phyloP scores from a whole-genome alignment of 495 filamentous ascomycete species.

The Penicillium tannophilum region DNA sequence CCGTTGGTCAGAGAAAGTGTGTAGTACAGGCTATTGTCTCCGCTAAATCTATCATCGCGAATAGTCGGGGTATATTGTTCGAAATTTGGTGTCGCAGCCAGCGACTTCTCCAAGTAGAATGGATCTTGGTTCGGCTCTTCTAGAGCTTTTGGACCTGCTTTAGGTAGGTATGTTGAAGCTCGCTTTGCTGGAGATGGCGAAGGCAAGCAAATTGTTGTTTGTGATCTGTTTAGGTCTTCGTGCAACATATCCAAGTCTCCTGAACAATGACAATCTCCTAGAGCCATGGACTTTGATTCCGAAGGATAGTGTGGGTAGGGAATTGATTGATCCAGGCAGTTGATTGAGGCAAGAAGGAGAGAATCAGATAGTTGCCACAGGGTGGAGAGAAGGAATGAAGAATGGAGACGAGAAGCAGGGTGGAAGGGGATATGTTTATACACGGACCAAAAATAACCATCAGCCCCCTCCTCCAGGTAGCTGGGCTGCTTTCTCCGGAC shows the following conservation, averaged over 20 bases:
- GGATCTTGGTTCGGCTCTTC: constrained; percentile 49
- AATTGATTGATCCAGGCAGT: constrained; percentile 4
- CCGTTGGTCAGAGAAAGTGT: constrained; percentile 34
- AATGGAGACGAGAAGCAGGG: constrained; percentile 25
- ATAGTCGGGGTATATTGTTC: constrained; percentile 29
- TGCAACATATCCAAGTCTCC: constrained; percentile 40
- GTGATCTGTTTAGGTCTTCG: constrained; percentile 38
- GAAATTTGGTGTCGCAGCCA: constrained; percentile 35
- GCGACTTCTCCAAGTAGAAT: constrained; percentile 48
- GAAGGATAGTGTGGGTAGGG: constrained; percentile 13
- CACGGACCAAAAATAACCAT: constrained; percentile 30
- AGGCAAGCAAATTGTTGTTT: constrained; percentile 37
- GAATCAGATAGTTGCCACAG: constrained; percentile 14
- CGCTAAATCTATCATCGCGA: constrained; percentile 41
- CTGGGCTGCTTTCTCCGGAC: constrained; percentile 21
- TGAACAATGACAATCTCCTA: constrained; percentile 36
- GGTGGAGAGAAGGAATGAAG: constrained; percentile 19
- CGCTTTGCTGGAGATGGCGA: constrained; percentile 36
- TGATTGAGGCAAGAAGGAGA: constrained; percentile 7
- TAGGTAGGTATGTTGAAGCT: constrained; percentile 41
- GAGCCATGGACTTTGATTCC: constrained; percentile 47
- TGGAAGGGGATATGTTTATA: constrained; percentile 49
- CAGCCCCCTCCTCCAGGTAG: constrained; percentile 7
- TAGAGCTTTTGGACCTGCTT: constrained; percentile 28
- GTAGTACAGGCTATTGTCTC: constrained; percentile 40